Conservation (phyloP, 2,329 filamentous ascomycete genomes). For the Aspergillus hortae region DNA sequence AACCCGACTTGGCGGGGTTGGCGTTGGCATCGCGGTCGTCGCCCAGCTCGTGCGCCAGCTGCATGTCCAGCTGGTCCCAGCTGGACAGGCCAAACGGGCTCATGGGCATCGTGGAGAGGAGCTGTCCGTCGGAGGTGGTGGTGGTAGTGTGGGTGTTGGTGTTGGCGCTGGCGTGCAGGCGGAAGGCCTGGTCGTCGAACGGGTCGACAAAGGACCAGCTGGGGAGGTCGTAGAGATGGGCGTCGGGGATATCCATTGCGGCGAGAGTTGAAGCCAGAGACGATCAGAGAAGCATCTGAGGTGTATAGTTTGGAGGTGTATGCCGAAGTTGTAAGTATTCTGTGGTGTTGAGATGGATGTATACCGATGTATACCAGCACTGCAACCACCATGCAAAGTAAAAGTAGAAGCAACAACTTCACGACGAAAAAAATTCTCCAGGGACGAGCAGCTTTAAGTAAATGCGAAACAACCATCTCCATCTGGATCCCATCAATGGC, state of each 20-base stretch:
- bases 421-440: background rate
- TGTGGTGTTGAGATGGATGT: background rate
- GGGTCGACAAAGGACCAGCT: conserved; percentile 12
- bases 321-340: no score
- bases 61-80: conserved; percentile 1
- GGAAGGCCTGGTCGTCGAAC: conserved; percentile 4
- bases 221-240: conserved; percentile 3
- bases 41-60: background rate
- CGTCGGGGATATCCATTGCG: conserved; percentile 9
- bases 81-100: background rate
- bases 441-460: background rate
- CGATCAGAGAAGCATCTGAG: background rate
- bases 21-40: background rate
- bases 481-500: background rate
- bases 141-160: background rate
- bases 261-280: background rate
- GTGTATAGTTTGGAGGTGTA: background rate
- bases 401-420: background rate
- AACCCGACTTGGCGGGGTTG: background rate
- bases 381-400: background rate
- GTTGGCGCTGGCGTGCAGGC: conserved; percentile 4
- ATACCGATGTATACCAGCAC: background rate
- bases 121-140: background rate
- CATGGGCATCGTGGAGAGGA: background rate
- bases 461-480: background rate